phyloP scores from a whole-genome alignment of 208 protist genomes.

The Naegleria fowleri region DNA sequence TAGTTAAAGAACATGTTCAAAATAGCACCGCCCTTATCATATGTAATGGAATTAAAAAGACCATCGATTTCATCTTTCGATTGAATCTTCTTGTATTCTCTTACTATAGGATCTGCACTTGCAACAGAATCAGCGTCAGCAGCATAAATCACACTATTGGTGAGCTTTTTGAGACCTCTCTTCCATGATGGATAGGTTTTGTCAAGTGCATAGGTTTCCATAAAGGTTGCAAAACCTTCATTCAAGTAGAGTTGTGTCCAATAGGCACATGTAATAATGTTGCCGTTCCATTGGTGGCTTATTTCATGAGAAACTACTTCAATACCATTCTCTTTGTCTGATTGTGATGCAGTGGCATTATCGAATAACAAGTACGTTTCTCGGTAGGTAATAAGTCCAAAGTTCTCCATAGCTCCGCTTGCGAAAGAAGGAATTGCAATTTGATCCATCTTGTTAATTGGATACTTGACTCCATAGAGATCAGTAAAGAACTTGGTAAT shows the following conservation, averaged over 20 bases:
- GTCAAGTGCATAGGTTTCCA: constrained; percentile 2
- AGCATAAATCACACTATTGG: neutral
- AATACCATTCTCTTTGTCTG: constrained; percentile 50
- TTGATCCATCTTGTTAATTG: constrained; percentile 88
- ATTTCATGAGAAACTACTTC: constrained; percentile 31
- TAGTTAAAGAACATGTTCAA: constrained; percentile 24
- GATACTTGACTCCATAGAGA: constrained; percentile 70
- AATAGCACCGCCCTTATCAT: constrained; percentile 23
- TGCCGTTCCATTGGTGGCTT: constrained; percentile 40
- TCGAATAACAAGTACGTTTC: constrained; percentile 65
- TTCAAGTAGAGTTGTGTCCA: constrained; percentile 31
- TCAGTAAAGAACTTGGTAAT: constrained; percentile 64
- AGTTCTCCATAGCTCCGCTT: constrained; percentile 95
- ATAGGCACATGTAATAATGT: constrained; percentile 32
- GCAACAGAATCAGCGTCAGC: neutral
- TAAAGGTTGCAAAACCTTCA: constrained; percentile 34
- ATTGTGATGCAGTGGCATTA: constrained; percentile 46
- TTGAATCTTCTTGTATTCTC: constrained; percentile 61
- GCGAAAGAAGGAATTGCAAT: constrained; percentile 87
- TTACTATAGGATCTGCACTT: neutral
- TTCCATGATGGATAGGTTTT: neutral
- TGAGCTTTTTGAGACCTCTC: constrained; percentile 29
- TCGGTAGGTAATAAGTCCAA: constrained; percentile 88
- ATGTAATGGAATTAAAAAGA: constrained; percentile 21
- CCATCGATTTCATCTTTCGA: constrained; percentile 1